Evolutionary conservation across 2,329 filamentous ascomycete genomes (phyloP), one percentile per base, ranked within the genome.

Genomic region (Colletotrichum endophyticum): DNA sequence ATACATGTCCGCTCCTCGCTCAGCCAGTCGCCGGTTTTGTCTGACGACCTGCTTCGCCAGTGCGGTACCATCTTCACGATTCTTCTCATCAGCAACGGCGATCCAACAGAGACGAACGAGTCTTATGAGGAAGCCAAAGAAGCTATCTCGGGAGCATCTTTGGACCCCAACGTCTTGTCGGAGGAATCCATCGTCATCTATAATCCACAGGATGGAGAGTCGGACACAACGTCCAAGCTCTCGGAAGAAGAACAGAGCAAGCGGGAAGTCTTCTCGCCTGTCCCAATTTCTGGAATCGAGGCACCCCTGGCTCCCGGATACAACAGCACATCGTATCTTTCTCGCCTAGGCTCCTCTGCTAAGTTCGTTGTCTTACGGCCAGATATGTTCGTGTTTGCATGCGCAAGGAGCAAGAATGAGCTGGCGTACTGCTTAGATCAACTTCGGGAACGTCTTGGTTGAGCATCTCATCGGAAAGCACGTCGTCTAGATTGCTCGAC

Each of bases 151-250:
- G 56, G 8, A 28, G 56, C 56, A 6, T 59, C 56, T 28, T 59
- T 59, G 25, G 27, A 59, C 4, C 25, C 25, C 15, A 2, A 28
- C 1, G 8, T 59, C 25, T 28, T 59, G 56, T 27, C 56, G 1
- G 56, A 9, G 8, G 56, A 59, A 28, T 59, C 25, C 9, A 59
- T 59, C 8, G 15, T 59, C 8, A 5, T 59, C 56, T 59, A 59
- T 0, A 0, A 28, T 19, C 15, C 15, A 27, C 25, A 5, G 15
- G 27, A 8, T 12, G 56, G 3, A 59, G 56, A 59, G 4, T 27
- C 2, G 25, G 0, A 28, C 1, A 27, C 1, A 1, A 16, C 8
- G 5, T 4, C 1, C 2, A 11, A 59, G 15, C 56, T 59, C 13
- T 59, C 56, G 27, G 19, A 19, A 27, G 53, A 27, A 27, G 56